Base-by-base conservation (phyloP, 345 rosid species). In the Sonneratia caseolaris region DNA sequence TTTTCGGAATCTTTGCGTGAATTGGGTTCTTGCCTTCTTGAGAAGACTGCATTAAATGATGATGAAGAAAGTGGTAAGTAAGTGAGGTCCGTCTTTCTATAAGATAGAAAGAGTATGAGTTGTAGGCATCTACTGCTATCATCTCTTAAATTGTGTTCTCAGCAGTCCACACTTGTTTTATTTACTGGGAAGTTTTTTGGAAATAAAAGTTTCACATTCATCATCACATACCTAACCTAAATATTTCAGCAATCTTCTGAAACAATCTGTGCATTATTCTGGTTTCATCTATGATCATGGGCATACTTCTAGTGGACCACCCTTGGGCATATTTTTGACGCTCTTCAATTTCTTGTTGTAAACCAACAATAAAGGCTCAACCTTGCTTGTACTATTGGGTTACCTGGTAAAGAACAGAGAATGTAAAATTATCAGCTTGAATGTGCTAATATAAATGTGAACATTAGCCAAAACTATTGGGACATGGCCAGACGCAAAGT, bases 1-100 rank as follows among this genome's bases (percentile, higher is more conserved):
- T 91, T 95, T 84, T 92, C 99, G 0, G 97, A 86, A 83, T 89
- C 99, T 36, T 78, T 95, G 81, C 79, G 78, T 80, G 99, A 95
- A 74, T 76, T 92, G 81, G 99, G 99, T 74, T 79, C 88, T 70
- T 95, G 98, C 72, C 88, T 95, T 68, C 86, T 86, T 70, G 91
- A 87, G 81, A 92, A 88, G 77, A 89, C 91, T 64, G 84, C 94
- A 74, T 77, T 87, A 27, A 82, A 88, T 78, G 97, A 86, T 43
- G 88, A 95, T 80, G 92, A 92, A 84, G 98, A 90, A 82, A 88
- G 91, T 79, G 94, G 99, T 95, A 75, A 78, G 89, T 75, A 22
- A 72, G 70, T 75, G 24, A 32, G 71, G 11, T 37, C 40, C 61
- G 19, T 71, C 35, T 27, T 27, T 27, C 43, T 15, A 6, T 36